Conservation (phyloP, 139 green algal species). For the Nannochloris sp. region DNA sequence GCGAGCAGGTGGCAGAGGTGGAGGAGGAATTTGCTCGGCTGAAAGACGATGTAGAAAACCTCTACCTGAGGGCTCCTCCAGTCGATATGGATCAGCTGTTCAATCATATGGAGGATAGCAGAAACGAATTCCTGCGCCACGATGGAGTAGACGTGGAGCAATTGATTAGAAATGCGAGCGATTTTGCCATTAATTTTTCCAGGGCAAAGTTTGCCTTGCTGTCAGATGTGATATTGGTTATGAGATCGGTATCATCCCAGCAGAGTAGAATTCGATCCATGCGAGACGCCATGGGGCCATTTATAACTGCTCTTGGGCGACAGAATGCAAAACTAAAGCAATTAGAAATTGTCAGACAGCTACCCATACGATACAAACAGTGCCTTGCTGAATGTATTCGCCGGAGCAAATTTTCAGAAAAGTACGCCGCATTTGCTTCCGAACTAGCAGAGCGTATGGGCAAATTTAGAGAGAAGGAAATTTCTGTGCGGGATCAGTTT, state of each 20-base stretch:
- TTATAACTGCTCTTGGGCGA: slow-evolving; percentile 9
- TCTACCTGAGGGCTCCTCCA: slow-evolving; percentile 65
- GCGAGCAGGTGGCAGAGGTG: slow-evolving; percentile 51
- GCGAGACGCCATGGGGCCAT: slow-evolving; percentile 13
- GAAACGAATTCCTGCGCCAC: slow-evolving; percentile 34
- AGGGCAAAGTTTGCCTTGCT: slow-evolving; percentile 61
- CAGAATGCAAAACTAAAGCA: slow-evolving; percentile 10
- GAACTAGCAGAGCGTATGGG: slow-evolving; percentile 69
- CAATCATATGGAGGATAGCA: slow-evolving; percentile 35
- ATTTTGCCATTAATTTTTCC: slow-evolving; percentile 28
- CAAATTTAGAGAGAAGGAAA: slow-evolving; percentile 56
- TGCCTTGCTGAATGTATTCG: slow-evolving; percentile 75
- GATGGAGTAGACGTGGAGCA: slow-evolving; percentile 45
- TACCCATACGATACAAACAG: slow-evolving; percentile 67
- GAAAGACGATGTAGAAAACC: slow-evolving; percentile 65
- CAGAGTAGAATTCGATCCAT: slow-evolving; percentile 82
- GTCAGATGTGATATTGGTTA: slow-evolving; percentile 60
- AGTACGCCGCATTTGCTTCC: slow-evolving; percentile 50
- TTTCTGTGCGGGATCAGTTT: slow-evolving; percentile 48
- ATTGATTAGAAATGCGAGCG: slow-evolving; percentile 57
- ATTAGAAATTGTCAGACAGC: slow-evolving; percentile 46
- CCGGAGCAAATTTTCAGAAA: slow-evolving; percentile 36
- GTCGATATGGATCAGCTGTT: slow-evolving; percentile 68
- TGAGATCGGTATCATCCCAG: slow-evolving; percentile 61
- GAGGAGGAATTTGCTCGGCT: slow-evolving; percentile 55